Percentiles rank a stretch among this genome's conserved stretches.
These are phyloP conservation scores for Rhododendron simsii DNA, from an alignment of 148 eudicot genomes.

Conservation along the genomic window DNA sequence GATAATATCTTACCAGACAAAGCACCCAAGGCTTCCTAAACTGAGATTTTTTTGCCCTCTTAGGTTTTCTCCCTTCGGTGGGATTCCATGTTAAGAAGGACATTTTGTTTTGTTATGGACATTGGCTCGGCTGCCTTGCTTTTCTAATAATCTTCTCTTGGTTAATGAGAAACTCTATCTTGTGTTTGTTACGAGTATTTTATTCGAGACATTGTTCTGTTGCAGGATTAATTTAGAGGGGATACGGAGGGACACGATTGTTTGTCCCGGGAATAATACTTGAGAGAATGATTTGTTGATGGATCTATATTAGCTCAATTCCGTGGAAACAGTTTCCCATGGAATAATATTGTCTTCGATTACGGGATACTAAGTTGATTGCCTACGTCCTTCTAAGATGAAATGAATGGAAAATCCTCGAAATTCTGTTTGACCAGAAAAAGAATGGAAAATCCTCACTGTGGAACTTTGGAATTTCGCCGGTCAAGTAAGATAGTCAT, in stretches of 20 bases:
- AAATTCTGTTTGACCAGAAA: too few species aligned
- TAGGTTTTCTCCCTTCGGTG: not conserved
- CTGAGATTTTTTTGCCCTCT: conserved; percentile 3
- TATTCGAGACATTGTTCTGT: not conserved
- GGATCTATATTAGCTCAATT: not conserved
- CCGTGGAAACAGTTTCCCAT: not conserved
- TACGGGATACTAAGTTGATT: not conserved
- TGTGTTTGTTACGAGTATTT: not conserved
- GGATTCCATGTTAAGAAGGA: conserved; percentile 1
- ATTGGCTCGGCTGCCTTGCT: not conserved
- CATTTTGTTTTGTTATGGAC: not conserved
- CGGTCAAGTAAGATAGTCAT: too few species aligned
- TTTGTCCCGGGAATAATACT: not conserved
- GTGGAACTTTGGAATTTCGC: too few species aligned
- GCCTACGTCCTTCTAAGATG: too few species aligned
- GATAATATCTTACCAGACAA: conserved; percentile 46
- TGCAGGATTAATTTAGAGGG: not conserved
- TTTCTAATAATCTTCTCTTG: conserved; percentile 12
- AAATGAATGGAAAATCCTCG: too few species aligned
- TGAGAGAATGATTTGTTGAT: not conserved
- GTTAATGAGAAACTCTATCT: not conserved
- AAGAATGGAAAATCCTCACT: too few species aligned
- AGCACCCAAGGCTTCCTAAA: conserved; percentile 37
- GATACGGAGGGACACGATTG: not conserved
- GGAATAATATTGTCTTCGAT: not conserved